phyloP scores from a whole-genome alignment of 257 asterid genomes.

The Lycium barbarum region DNA sequence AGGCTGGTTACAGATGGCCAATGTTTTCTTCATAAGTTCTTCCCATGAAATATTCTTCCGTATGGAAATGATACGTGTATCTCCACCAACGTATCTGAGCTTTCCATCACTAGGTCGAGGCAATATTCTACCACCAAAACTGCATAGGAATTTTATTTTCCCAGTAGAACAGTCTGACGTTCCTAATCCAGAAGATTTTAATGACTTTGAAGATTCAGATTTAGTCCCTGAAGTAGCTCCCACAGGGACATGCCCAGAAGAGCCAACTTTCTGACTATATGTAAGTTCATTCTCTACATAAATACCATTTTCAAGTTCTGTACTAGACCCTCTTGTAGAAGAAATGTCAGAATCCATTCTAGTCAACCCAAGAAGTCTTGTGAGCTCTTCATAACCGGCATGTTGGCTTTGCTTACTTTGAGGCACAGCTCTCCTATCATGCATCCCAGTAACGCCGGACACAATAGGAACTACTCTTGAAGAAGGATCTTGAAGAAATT shows the following conservation, averaged over 20 bases:
- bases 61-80: constrained; percentile 64
- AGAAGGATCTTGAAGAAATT: constrained; percentile 57
- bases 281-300: constrained; percentile 40
- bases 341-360: constrained; percentile 67
- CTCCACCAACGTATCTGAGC: constrained; percentile 74
- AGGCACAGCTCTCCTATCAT: constrained; percentile 44
- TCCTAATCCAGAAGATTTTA: constrained; percentile 47
- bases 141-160: constrained; percentile 64
- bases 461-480: constrained; percentile 47
- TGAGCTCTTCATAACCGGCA: constrained; percentile 64
- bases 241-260: constrained; percentile 42
- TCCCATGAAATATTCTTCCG: constrained; percentile 53
- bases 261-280: constrained; percentile 38
- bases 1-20: constrained; percentile 58
- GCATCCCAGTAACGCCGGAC: constrained; percentile 39
- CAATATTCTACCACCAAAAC: constrained; percentile 66
- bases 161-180: constrained; percentile 55
- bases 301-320: constrained; percentile 47
- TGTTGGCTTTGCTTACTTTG: constrained; percentile 46
- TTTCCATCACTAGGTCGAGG: constrained; percentile 78
- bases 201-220: constrained; percentile 53
- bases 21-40: constrained; percentile 59
- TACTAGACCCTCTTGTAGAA: constrained; percentile 60
- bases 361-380: constrained; percentile 63
- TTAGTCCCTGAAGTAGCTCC: constrained; percentile 40